Base-by-base conservation (phyloP, 345 rosid genomes). In the Pistacia atlantica region DNA sequence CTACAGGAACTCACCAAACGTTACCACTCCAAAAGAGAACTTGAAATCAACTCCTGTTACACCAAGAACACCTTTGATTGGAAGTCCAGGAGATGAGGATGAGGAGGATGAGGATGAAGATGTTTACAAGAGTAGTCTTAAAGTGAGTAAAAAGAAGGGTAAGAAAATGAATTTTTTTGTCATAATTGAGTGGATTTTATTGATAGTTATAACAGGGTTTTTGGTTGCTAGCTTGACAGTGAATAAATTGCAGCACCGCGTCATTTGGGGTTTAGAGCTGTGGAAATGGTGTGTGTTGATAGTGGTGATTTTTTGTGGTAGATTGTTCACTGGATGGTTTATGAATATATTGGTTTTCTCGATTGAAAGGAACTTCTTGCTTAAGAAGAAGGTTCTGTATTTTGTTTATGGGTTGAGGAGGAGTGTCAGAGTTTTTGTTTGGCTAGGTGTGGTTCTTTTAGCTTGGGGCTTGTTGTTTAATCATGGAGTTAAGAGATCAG, bases 261-360 rank as follows among this genome's bases (percentile, higher is more conserved):
- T 18, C 37, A 60, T 89, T 64, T 84, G 89, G 92, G 69, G 90
- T 31, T 77, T 86, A 67, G 78, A 77, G 48, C 61, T 87, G 20
- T 90, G 91, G 92, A 90, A 84, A 82, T 89, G 92, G 92, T 86
- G 83, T 65, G 88, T 81, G 70, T 74, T 89, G 52, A 63, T 89
- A 8, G 54, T 86, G 62, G 91, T 87, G 16, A 80, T 86, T 25
- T 83, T 86, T 71, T 80, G 87, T 48, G 92, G 94, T 46, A 75
- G 87, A 64, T 79, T 90, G 82, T 74, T 87, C 38, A 80, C 86
- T 1, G 87, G 77, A 31, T 86, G 92, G 89, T 75, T 82, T 55
- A 80, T 86, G 72, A 87, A 87, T 49, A 35, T 86, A 35, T 52
- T 83, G 70, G 87, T 88, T 69, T 87, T 88, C 82, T 79, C 83